phyloP scores from a whole-genome alignment of 1,284 basidiomycete genomes.

The Austroboletus rostrupii region DNA sequence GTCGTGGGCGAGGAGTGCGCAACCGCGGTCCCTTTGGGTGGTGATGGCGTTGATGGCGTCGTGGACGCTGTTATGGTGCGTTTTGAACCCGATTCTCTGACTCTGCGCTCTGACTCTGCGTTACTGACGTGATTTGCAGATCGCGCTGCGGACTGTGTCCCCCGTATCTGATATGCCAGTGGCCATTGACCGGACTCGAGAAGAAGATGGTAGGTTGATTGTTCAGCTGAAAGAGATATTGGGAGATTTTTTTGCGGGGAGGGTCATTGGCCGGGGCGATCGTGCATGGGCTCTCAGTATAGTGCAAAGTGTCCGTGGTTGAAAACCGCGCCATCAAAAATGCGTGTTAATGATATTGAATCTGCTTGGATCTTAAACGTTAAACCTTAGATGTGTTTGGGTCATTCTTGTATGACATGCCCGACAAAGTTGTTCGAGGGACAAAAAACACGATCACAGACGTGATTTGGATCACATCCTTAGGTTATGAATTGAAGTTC shows the following conservation, averaged over 20 bases:
- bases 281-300: conserved; percentile 58
- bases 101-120: too few species aligned
- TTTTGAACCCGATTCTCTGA: conserved; percentile 4
- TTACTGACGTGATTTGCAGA: conserved; percentile 31
- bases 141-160: conserved; percentile 56
- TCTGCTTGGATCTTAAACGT: too few species aligned
- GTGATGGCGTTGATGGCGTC: conserved; percentile 38
- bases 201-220: conserved; percentile 45
- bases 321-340: background rate
- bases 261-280: conserved; percentile 45
- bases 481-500: too few species aligned
- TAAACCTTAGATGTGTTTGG: too few species aligned
- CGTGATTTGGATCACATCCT: too few species aligned
- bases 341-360: too few species aligned
- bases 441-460: too few species aligned
- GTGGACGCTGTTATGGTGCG: conserved; percentile 57
- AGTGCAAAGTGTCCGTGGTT: conserved; percentile 34
- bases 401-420: too few species aligned
- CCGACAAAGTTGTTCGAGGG: too few species aligned
- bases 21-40: conserved; percentile 33
- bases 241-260: conserved; percentile 59
- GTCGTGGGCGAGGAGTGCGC: conserved; percentile 63
- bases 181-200: conserved; percentile 45
- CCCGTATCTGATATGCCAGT: conserved; percentile 54
- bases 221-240: conserved; percentile 49